These are phyloP conservation scores for Maudiozyma pseudohumilis DNA, from an alignment of 805 yeast genomes.

Conservation along the genomic window DNA sequence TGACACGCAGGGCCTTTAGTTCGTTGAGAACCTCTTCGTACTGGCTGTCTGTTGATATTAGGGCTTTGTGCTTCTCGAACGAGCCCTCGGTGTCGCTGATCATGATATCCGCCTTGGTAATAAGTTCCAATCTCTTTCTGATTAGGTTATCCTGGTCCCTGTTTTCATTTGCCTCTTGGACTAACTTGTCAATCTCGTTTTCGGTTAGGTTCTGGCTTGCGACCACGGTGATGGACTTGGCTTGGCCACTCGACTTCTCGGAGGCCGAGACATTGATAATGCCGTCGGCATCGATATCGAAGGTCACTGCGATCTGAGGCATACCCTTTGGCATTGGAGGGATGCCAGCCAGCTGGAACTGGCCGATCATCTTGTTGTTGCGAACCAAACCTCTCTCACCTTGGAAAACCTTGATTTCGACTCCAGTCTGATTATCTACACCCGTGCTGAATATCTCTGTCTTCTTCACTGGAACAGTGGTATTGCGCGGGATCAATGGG, in stretches of 20 bases:
- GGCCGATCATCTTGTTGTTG: slow-evolving; percentile 69
- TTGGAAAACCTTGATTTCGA: slow-evolving; percentile 67
- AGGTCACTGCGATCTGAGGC: slow-evolving; percentile 69
- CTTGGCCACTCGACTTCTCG: slow-evolving; percentile 71
- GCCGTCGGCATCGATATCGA: slow-evolving; percentile 78
- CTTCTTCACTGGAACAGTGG: slow-evolving; percentile 67
- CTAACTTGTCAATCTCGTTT: slow-evolving; percentile 52
- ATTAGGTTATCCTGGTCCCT: slow-evolving; percentile 49
- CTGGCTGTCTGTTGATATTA: slow-evolving; percentile 38
- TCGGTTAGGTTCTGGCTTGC: slow-evolving; percentile 62
- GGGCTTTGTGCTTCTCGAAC: slow-evolving; percentile 47
- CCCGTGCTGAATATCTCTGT: slow-evolving; percentile 72
- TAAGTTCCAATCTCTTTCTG: slow-evolving; percentile 55
- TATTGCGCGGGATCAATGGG: slow-evolving; percentile 66
- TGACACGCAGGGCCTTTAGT: slow-evolving; percentile 22
- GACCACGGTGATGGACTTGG: slow-evolving; percentile 53
- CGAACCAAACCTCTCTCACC: slow-evolving; percentile 74
- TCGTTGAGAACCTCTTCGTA: slow-evolving; percentile 35
- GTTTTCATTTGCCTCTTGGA: slow-evolving; percentile 56
- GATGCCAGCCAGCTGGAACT: slow-evolving; percentile 60
- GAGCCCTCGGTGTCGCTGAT: slow-evolving; percentile 83
- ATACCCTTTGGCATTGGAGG: slow-evolving; percentile 72
- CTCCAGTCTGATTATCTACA: slow-evolving; percentile 79
- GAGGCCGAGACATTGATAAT: slow-evolving; percentile 71
- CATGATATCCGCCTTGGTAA: slow-evolving; percentile 64